Base-by-base conservation (phyloP, 495 filamentous ascomycete genomes). In the Trypethelium eluteriae region DNA sequence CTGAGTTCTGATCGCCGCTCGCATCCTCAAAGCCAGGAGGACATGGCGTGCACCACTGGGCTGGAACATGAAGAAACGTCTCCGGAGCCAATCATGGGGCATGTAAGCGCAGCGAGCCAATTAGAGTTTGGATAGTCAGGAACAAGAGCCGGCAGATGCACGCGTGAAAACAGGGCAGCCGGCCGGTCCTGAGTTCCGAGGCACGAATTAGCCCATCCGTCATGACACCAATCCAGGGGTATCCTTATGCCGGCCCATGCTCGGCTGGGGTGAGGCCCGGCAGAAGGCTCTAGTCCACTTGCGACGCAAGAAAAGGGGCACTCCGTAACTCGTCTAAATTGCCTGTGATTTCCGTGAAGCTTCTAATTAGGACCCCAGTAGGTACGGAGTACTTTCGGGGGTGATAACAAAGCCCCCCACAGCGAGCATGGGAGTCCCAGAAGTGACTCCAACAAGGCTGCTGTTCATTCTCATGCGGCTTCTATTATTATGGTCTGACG, bases 131-230 rank as follows among this genome's bases (percentile, higher is more conserved):
- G 53, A 14, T 59, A 59, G 53, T 59, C 53, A 59, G 53, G 53
- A 59, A 59, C 53, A 59, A 59, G 32, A 59, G 53, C 53, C 53
- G 53, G 53, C 53, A 59, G 53, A 59, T 36, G 53, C 53, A 59
- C 5, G 53, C 5, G 14, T 7, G 3, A 59, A 59, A 59, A 59
- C 53, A 59, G 53, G 53, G 53, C 53, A 59, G 53, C 18, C 5
- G 25, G 53, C 32, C 36, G 53, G 7, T 59, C 32, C 14, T 59
- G 53, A 32, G 53, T 36, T 34, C 53, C 53, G 53, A 59, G 53
- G 53, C 53, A 59, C 53, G 6, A 7, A 59, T 32, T 59, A 59
- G 53, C 53, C 36, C 53, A 36, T 59, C 53, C 53, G 32, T 14
- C 53, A 59, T 32, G 7, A 36, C 18, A 32, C 53, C 53, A 18